Base-by-base conservation (phyloP, 129 eudicot genomes). In the Chrysanthemum makinoi region DNA sequence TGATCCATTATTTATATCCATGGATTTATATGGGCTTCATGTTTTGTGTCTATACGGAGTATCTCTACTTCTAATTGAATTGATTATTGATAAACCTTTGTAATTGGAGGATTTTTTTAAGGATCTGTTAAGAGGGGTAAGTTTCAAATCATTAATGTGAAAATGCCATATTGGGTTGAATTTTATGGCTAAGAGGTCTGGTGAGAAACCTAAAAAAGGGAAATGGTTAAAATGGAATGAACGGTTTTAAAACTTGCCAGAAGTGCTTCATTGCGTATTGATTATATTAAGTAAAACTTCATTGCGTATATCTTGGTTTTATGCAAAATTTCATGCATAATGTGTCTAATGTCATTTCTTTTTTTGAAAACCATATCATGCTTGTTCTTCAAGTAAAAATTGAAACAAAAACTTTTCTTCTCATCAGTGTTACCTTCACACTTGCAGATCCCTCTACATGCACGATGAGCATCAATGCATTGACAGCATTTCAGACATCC, bases 381-480 rank as follows among this genome's bases (percentile, higher is more conserved):
- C 26, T 5, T 66, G 52, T 24, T 65, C 4, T 65, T 46, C 30
- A 68, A 58, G 62, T 48, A 47, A 46, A 46, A 8, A 8, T 6
- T 49, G 28, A 48, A 56, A 17, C 24, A 1, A 35, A 35, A 6
- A 35, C 8, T 35, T 0, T 39, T 39, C 61, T 18, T 59, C 28
- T 76, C 57, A 26, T 66, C 58, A 66, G 28, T 22, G 55, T 15
- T 58, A 43, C 50, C 44, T 63, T 68, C 69, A 26, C 69, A 54
- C 58, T 64, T 68, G 66, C 82, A 93, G 99, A 95, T 80, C 89
- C 96, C 76, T 88, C 91, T 33, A 77, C 89, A 51, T 90, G 96
- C 89, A 80, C 89, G 3, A 82, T 90, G 74, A 82, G 86, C 49
- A 77, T 75, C 75, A 87, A 64, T 65, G 75, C 68, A 61, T 89